Evolutionary conservation across 148 eudicot species (phyloP).

Genomic region (Nepenthes mirabilis): DNA sequence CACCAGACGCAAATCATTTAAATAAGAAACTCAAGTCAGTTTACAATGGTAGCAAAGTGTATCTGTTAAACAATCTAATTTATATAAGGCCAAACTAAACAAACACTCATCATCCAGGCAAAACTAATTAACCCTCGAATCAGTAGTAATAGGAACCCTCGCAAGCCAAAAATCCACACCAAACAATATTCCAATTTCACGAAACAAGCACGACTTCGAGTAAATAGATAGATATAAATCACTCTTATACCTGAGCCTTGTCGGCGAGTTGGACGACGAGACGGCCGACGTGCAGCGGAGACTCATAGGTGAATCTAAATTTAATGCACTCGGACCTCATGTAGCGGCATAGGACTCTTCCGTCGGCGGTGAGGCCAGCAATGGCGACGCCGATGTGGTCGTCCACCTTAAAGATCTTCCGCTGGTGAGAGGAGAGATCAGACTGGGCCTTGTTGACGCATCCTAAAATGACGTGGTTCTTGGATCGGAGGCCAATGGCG

Average conservation of each 20-base stretch:
- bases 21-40: too few species aligned
- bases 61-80: too few species aligned
- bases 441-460: slow-evolving; percentile 83
- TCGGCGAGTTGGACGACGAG: slow-evolving; percentile 96
- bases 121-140: too few species aligned
- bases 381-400: slow-evolving; percentile 93
- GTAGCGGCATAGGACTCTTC: slow-evolving; percentile 74
- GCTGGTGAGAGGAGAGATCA: slow-evolving; percentile 89
- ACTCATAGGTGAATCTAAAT: slow-evolving; percentile 57
- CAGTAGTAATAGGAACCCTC: too few species aligned
- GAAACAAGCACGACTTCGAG: too few species aligned
- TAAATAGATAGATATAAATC: neutral
- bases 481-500: slow-evolving; percentile 86
- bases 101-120: too few species aligned
- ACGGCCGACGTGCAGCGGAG: slow-evolving; percentile 75
- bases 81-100: too few species aligned
- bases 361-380: slow-evolving; percentile 94
- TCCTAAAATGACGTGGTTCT: slow-evolving; percentile 65
- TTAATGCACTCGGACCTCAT: slow-evolving; percentile 89
- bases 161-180: too few species aligned
- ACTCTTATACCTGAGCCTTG: slow-evolving; percentile 69
- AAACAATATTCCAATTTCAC: too few species aligned
- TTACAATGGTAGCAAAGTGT: too few species aligned
- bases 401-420: slow-evolving; percentile 92
- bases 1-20: too few species aligned